Conservation (phyloP, 75 land plant species). For the Sequoia sempervirens region DNA sequence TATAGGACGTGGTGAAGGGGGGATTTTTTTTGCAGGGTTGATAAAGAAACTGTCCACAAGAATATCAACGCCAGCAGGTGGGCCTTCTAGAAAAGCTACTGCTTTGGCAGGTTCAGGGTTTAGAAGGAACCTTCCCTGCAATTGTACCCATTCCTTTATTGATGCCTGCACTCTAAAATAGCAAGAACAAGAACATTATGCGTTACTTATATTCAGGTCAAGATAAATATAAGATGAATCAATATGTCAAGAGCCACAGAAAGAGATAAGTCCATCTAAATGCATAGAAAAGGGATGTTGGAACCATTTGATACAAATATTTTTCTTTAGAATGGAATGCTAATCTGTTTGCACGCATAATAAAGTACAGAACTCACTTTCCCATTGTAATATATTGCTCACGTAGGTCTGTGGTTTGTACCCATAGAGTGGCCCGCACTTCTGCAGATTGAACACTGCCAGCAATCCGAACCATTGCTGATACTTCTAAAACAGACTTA, state of each 20-base stretch:
- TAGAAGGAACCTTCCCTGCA: constrained; percentile 75
- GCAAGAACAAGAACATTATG: background rate
- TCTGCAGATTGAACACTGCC: constrained; percentile 49
- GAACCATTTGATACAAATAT: background rate
- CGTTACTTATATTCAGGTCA: background rate
- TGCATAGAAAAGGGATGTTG: background rate
- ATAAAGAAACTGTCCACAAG: constrained; percentile 64
- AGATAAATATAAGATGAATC: background rate
- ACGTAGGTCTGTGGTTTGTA: constrained; percentile 42
- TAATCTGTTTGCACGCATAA: background rate
- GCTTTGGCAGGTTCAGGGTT: constrained; percentile 56
- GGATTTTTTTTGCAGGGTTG: constrained; percentile 46
- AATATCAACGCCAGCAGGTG: constrained; percentile 78
- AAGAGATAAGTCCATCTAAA: background rate
- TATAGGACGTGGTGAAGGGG: constrained; percentile 51
- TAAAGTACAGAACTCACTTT: constrained; percentile 42
- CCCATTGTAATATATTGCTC: constrained; percentile 79
- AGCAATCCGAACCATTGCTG: constrained; percentile 64
- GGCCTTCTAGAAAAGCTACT: constrained; percentile 83
- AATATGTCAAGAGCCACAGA: background rate
- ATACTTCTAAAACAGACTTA: constrained; percentile 67
- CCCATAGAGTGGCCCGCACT: constrained; percentile 67
- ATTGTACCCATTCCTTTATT: constrained; percentile 60
- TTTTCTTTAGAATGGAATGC: background rate
- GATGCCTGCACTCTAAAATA: constrained; percentile 69